Conservation (phyloP, 345 rosid species). For the Eucalyptus cloeziana region DNA sequence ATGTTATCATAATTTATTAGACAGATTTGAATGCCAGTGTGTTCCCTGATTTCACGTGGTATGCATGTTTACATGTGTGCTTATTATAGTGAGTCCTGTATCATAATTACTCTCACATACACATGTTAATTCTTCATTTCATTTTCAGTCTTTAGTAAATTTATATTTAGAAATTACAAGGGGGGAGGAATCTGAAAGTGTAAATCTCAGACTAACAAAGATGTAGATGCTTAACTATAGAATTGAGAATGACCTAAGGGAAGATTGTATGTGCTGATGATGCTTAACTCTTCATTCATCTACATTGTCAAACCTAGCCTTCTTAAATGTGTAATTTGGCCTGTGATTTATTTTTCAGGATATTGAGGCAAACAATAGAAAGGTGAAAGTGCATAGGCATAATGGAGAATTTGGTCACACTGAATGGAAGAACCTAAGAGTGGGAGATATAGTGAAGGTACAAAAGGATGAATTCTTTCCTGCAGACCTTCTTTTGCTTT, state of each 20-base stretch:
- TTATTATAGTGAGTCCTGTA: neutral
- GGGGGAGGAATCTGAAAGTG: accelerated
- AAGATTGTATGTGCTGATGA: neutral
- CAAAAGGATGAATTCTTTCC: constrained; percentile 79
- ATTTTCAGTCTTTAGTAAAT: neutral
- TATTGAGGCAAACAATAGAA: constrained; percentile 65
- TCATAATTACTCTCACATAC: neutral
- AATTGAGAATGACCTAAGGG: neutral
- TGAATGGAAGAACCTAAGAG: constrained; percentile 66
- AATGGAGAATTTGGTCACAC: constrained; percentile 34
- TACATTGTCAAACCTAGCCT: neutral
- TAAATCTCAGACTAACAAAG: neutral
- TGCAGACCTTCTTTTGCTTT: constrained; percentile 69
- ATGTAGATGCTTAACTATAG: neutral
- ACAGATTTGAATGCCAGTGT: neutral
- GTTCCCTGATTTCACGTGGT: neutral
- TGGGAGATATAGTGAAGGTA: constrained; percentile 81
- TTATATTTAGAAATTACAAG: neutral
- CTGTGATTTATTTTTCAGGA: constrained; percentile 28
- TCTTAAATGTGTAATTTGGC: neutral
- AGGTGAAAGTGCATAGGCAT: constrained; percentile 46
- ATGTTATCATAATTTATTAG: neutral
- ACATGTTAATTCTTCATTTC: neutral
- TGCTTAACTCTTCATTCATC: neutral
- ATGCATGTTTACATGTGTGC: neutral